Percentiles rank a stretch among this genome's conserved stretches.
Evolutionary conservation across 1,284 basidiomycete genomes (phyloP).

Genomic region (Anthracocystis setariae): DNA sequence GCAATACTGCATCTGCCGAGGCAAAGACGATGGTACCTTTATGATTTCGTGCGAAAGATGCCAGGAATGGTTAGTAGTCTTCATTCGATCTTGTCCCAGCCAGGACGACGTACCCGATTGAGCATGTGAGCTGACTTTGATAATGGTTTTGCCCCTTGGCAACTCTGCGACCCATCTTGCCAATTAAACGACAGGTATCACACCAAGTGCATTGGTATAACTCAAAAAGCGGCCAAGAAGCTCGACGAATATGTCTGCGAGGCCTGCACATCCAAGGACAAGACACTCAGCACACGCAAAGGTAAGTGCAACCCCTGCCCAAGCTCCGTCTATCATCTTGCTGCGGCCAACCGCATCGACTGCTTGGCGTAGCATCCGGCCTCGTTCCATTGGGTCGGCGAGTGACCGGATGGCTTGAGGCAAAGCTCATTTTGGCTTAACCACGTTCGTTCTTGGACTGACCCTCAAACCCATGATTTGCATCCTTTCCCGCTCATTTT

Average conservation of each 20-base stretch:
- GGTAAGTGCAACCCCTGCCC: constrained; percentile 39
- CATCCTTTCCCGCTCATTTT: background rate
- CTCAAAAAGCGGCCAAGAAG: constrained; percentile 55
- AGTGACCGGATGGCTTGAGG: background rate
- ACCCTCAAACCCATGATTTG: too few species aligned
- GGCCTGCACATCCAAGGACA: constrained; percentile 29
- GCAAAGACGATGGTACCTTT: constrained; percentile 61
- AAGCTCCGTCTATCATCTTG: background rate
- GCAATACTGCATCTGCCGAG: constrained; percentile 62
- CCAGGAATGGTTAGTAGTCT: constrained; percentile 61
- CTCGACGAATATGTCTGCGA: constrained; percentile 61
- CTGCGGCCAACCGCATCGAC: background rate
- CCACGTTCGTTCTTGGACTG: background rate
- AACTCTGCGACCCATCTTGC: background rate
- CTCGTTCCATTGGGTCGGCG: too few species aligned
- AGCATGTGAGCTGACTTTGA: constrained; percentile 16
- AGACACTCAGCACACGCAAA: constrained; percentile 4
- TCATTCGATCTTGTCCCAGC: background rate
- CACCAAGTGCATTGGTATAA: constrained; percentile 60
- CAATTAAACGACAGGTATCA: constrained; percentile 52
- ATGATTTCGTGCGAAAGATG: constrained; percentile 64
- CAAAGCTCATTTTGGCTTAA: background rate
- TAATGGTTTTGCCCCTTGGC: background rate
- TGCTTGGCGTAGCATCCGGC: too few species aligned
- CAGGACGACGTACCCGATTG: background rate